Conservation (phyloP, 2,329 filamentous ascomycete species). For the Xylariaceae sp. region DNA sequence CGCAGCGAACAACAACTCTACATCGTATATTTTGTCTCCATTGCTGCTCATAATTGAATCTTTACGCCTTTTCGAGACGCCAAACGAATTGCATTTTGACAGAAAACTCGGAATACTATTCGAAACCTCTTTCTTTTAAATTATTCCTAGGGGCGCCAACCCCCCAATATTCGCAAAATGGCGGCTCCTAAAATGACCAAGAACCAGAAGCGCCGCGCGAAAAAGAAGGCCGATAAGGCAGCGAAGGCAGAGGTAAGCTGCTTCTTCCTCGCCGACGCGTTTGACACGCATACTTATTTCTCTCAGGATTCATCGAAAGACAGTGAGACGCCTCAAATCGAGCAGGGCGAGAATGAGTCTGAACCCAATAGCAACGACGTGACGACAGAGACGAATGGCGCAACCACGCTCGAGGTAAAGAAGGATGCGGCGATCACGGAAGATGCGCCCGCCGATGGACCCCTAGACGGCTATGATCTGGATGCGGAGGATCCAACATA, state of each 20-base stretch:
- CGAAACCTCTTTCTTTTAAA: no score
- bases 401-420: slow-evolving; percentile 39
- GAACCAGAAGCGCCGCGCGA: slow-evolving; percentile 86
- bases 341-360: slow-evolving; percentile 34
- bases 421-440: slow-evolving; percentile 35
- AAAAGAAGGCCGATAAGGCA: slow-evolving; percentile 89
- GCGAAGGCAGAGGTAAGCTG: slow-evolving; percentile 49
- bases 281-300: slow-evolving; percentile 7
- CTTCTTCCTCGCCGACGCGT: background rate
- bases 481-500: slow-evolving; percentile 71
- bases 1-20: background rate
- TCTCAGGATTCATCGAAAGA: slow-evolving; percentile 23
- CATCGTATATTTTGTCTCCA: background rate
- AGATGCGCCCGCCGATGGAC: slow-evolving; percentile 41
- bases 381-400: slow-evolving; percentile 25
- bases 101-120: no score
- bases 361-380: slow-evolving; percentile 24
- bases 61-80: background rate
- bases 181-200: slow-evolving; percentile 74
- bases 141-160: slow-evolving; percentile 15
- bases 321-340: slow-evolving; percentile 28
- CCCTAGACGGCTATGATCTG: slow-evolving; percentile 44
- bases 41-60: background rate
- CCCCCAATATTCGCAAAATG: slow-evolving; percentile 42
- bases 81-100: background rate